A percentile compares a stretch with the other conserved stretches of the same genome.
These are phyloP conservation scores for Melaleuca alternifolia DNA, from an alignment of 345 rosid genomes.

Conservation along the genomic window DNA sequence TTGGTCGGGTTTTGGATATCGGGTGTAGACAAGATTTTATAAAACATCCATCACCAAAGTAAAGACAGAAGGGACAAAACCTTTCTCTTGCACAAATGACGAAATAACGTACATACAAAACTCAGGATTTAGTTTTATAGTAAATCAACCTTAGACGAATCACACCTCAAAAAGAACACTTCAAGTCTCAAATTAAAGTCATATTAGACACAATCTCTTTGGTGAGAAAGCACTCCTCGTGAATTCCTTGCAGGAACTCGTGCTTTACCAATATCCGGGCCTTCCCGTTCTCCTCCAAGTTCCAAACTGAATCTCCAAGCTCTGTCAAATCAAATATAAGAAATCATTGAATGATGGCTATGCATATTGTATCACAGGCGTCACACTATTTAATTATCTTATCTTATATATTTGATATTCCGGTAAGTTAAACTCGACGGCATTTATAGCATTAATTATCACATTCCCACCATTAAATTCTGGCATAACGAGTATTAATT, in stretches of 20 bases:
- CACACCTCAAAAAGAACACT: neutral
- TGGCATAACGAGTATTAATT: neutral
- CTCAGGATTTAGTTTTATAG: too few species aligned
- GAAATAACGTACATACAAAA: too few species aligned
- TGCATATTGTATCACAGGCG: neutral
- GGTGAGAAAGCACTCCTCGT: neutral
- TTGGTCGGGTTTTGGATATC: neutral
- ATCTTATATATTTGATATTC: neutral
- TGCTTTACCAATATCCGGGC: too few species aligned
- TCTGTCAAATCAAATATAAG: too few species aligned
- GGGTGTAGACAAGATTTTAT: neutral
- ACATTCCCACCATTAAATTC: neutral
- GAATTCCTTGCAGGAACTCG: too few species aligned
- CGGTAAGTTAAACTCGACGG: neutral
- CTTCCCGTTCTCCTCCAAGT: too few species aligned
- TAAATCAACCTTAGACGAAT: neutral
- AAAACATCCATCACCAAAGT: neutral
- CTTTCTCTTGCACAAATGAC: too few species aligned
- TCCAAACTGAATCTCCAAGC: too few species aligned
- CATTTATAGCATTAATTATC: neutral
- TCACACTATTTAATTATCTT: neutral
- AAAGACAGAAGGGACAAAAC: too few species aligned
- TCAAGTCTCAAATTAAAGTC: neutral
- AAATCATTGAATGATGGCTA: neutral
- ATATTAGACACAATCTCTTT: neutral